Evolutionary conservation across 495 filamentous ascomycete genomes (phyloP).

Genomic region (Lasiosphaeria hispida): DNA sequence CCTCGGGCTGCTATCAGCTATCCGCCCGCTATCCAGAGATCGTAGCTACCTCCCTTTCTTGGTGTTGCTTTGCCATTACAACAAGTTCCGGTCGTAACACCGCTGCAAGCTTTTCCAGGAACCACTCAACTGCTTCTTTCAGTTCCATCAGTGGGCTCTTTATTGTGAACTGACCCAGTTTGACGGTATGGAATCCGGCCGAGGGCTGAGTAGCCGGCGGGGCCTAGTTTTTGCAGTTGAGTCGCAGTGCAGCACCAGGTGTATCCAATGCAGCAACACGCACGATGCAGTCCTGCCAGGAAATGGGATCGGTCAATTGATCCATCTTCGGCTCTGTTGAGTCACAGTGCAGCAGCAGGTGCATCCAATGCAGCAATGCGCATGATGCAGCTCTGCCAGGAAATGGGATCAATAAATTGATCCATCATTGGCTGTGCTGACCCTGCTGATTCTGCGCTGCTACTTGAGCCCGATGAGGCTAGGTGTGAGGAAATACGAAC

Average conservation of each 20-base stretch:
- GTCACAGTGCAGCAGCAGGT: neutral
- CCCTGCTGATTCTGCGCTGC: neutral
- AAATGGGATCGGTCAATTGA: neutral
- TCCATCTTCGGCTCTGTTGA: neutral
- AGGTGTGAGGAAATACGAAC: neutral
- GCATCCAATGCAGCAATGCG: constrained; percentile 1
- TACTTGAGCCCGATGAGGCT: constrained; percentile 1
- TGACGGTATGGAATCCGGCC: no score
- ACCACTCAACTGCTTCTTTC: no score
- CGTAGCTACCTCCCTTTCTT: no score
- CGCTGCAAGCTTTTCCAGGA: no score
- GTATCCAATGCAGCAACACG: neutral
- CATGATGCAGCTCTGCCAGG: neutral
- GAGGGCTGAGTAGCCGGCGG: no score
- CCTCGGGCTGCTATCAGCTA: no score
- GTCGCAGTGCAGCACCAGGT: neutral
- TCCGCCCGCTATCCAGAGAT: no score
- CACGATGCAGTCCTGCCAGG: neutral
- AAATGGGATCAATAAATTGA: neutral
- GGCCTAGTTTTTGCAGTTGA: no score
- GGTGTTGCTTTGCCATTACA: no score
- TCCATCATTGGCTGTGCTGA: neutral
- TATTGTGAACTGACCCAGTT: no score
- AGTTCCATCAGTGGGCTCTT: no score
- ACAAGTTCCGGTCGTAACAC: no score